Evolutionary conservation across 176 grass and related monocot genomes (phyloP), one percentile per base, ranked within the genome.

Genomic region (Bonia amplexicaulis): DNA sequence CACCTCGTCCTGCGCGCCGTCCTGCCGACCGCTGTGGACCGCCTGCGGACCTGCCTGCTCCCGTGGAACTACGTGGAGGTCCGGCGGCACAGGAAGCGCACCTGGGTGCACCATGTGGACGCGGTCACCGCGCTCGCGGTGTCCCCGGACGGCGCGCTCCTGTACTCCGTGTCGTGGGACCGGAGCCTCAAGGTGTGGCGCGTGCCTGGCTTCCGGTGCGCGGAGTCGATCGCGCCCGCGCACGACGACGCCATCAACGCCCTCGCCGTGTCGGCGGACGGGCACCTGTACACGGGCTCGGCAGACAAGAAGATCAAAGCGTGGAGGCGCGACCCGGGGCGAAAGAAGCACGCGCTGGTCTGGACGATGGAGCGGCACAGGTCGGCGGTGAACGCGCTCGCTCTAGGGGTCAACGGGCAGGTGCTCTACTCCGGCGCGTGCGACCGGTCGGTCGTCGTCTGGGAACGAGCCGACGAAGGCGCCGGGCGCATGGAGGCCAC

Each of bases 201-300:
- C 11, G 66, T 82, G 7, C 57, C 73, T 54, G 63, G 49, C 17
- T 89, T 93, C 61, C 74, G 77, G 69, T 93, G 94, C 84, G 41
- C 86, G 59, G 89, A 91, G 84, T 93, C 89, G 25, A 61, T 93
- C 45, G 57, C 71, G 3, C 1, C 41, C 2, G 88, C 90, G 26
- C 91, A 93, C 73, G 83, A 93, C 73, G 88, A 93, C n/a, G 91
- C 93, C 76, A 83, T 93, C 80, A 96, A 86, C 75, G 91, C 91
- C 25, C 19, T 91, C 13, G 93, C 51, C 14, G 90, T 87, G 35
- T 79, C 93, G 8, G 39, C 59, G 47, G 88, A 92, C 69, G 86
- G 93, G 0, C 61, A 84, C 22, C 26, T 95, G 45, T 95, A 93
- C 88, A 95, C 88, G 20, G 88, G 86, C 33, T 92, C 88, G 1